Percentiles rank a stretch among this genome's conserved stretches.
Conservation (phyloP, 768 basidiomycete species). For the Collybiopsis luxurians region DNA sequence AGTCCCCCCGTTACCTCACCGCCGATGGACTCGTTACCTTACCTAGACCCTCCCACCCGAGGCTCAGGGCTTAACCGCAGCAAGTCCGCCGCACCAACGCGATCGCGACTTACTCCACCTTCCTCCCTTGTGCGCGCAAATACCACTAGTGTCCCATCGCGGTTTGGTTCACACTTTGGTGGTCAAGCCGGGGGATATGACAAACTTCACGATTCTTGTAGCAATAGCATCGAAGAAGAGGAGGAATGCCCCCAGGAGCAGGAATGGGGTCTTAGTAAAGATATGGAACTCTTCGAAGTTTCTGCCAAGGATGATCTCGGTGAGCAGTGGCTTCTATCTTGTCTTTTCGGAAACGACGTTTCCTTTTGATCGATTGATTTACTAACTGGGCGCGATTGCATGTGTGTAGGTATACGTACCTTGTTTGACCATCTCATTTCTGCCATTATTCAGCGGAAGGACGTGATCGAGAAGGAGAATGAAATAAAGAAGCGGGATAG, state of each 20-base stretch:
- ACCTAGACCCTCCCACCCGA: slow-evolving; percentile 58
- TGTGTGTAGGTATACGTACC: slow-evolving; percentile 63
- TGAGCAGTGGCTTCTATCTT: slow-evolving; percentile 31
- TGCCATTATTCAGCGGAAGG: slow-evolving; percentile 76
- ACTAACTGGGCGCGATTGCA: background rate
- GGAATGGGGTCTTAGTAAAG: slow-evolving; percentile 78
- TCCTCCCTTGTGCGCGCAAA: slow-evolving; percentile 48
- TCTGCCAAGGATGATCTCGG: slow-evolving; percentile 88
- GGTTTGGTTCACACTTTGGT: slow-evolving; percentile 58
- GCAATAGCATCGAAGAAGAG: slow-evolving; percentile 65
- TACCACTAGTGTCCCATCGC: slow-evolving; percentile 40
- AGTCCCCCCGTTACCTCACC: slow-evolving; percentile 40
- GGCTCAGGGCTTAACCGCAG: slow-evolving; percentile 52
- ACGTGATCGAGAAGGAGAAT: slow-evolving; percentile 79
- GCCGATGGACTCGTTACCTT: slow-evolving; percentile 57
- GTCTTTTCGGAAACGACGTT: background rate
- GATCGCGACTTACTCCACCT: slow-evolving; percentile 42
- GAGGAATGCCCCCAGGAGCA: slow-evolving; percentile 55
- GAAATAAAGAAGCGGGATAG: slow-evolving; percentile 80
- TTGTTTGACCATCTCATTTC: slow-evolving; percentile 80
- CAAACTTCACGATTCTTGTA: slow-evolving; percentile 57
- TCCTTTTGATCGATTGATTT: background rate
- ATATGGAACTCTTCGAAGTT: slow-evolving; percentile 88
- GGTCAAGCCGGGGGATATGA: slow-evolving; percentile 49
- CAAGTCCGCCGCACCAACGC: slow-evolving; percentile 43